Conservation (phyloP, 805 yeast species). For the Candida sakaeoensis region DNA sequence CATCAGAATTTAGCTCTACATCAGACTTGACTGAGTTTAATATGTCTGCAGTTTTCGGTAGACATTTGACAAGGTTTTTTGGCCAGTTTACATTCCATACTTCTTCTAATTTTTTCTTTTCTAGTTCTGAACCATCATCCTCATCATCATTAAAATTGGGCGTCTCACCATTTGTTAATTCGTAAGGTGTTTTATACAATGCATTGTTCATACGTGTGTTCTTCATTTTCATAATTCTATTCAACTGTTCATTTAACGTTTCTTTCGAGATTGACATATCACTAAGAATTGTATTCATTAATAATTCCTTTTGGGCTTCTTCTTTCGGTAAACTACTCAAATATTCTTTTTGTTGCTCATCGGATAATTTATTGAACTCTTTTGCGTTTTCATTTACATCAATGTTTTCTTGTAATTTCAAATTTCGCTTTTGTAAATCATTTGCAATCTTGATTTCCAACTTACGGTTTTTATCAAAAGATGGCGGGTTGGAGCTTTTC, state of each 20-base stretch:
- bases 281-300: conserved; percentile 7
- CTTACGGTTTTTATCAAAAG: conserved; percentile 61
- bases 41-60: conserved; percentile 58
- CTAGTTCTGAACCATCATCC: conserved; percentile 5
- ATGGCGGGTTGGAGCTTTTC: conserved; percentile 72
- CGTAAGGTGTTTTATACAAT: conserved; percentile 28
- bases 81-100: conserved; percentile 21
- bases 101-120: conserved; percentile 21
- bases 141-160: conserved; percentile 7
- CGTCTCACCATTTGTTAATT: conserved; percentile 15
- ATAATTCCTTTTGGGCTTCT: conserved; percentile 9
- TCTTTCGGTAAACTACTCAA: conserved; percentile 9
- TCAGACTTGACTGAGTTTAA: conserved; percentile 54
- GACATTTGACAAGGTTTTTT: conserved; percentile 44
- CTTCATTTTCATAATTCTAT: conserved; percentile 11
- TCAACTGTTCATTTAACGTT: conserved; percentile 7
- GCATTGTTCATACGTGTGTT: conserved; percentile 16
- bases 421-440: conserved; percentile 20
- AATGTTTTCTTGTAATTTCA: conserved; percentile 11
- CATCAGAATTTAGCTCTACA: conserved; percentile 57
- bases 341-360: conserved; percentile 10
- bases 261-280: conserved; percentile 10
- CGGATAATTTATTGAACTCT: conserved; percentile 4
- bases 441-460: conserved; percentile 42
- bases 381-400: neutral